Conservation (phyloP, 805 yeast species). For the Diddensiella santjacobensis region DNA sequence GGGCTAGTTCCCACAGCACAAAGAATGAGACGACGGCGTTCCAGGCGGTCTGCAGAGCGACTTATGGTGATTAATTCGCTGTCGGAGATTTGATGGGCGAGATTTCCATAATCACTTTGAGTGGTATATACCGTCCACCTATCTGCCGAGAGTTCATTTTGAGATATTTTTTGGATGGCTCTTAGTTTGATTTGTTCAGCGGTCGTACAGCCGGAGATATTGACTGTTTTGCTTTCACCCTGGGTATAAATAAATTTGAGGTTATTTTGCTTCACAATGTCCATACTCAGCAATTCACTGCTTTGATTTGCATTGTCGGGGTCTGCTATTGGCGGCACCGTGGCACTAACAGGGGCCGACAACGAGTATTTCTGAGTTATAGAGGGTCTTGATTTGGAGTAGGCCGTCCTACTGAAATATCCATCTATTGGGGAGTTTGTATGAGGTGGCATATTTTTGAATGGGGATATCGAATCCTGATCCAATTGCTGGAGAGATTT, state of each 20-base stretch:
- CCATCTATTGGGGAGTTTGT: constrained; percentile 12
- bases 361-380: constrained; percentile 18
- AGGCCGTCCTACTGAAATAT: constrained; percentile 12
- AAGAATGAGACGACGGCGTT: constrained; percentile 65
- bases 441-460: constrained; percentile 9
- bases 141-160: constrained; percentile 22
- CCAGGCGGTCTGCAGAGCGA: constrained; percentile 66
- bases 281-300: constrained; percentile 32
- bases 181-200: constrained; percentile 74
- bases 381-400: neutral
- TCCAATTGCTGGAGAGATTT: constrained; percentile 19
- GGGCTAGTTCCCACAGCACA: constrained; percentile 66
- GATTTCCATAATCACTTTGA: constrained; percentile 47
- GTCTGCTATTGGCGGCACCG: neutral
- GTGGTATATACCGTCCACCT: constrained; percentile 50
- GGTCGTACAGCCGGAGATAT: constrained; percentile 74
- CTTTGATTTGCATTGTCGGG: neutral
- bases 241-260: constrained; percentile 71
- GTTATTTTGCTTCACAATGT: constrained; percentile 33
- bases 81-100: constrained; percentile 55
- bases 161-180: constrained; percentile 50
- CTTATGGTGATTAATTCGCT: constrained; percentile 80
- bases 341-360: constrained; percentile 17
- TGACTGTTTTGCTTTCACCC: constrained; percentile 65
- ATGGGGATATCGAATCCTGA: constrained; percentile 21